Evolutionary conservation across 371 early-diverging fungal species (phyloP).

Genomic region (Mucor ambiguus): DNA sequence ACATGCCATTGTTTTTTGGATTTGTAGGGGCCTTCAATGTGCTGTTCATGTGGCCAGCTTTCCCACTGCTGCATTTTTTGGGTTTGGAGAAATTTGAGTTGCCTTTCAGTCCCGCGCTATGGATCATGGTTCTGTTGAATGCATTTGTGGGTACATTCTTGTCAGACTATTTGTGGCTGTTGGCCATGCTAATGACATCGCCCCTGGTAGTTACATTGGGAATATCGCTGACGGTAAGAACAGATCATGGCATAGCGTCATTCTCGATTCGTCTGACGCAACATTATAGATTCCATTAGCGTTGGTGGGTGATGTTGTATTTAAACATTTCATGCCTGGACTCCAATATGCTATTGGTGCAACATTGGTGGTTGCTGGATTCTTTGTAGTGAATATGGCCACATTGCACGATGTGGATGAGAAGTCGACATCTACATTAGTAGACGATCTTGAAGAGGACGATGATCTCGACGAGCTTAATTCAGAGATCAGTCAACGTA

Average conservation of each 20-base stretch:
- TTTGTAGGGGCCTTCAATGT: constrained; percentile 80
- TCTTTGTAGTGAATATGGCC: constrained; percentile 64
- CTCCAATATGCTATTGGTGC: constrained; percentile 71
- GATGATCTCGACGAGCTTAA: constrained; percentile 3
- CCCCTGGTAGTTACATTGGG: constrained; percentile 82
- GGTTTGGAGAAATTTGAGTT: constrained; percentile 74
- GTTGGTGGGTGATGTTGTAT: constrained; percentile 70
- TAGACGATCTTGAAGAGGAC: background rate
- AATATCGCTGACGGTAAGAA: constrained; percentile 66
- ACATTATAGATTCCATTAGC: constrained; percentile 68
- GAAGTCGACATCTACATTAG: background rate
- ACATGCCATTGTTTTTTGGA: constrained; percentile 83
- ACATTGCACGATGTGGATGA: constrained; percentile 45
- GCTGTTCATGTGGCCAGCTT: constrained; percentile 70
- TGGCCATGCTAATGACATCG: constrained; percentile 80
- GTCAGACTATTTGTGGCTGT: constrained; percentile 83
- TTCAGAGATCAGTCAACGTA: constrained; percentile 3
- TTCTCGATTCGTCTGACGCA: background rate
- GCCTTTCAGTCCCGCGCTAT: constrained; percentile 56
- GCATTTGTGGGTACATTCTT: constrained; percentile 81
- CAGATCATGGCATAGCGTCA: background rate
- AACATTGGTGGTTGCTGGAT: constrained; percentile 66
- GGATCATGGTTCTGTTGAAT: constrained; percentile 69
- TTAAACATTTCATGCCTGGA: constrained; percentile 61
- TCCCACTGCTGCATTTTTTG: constrained; percentile 63